phyloP scores from a whole-genome alignment of 257 asterid genomes.

The Solanum ahanhuiri region DNA sequence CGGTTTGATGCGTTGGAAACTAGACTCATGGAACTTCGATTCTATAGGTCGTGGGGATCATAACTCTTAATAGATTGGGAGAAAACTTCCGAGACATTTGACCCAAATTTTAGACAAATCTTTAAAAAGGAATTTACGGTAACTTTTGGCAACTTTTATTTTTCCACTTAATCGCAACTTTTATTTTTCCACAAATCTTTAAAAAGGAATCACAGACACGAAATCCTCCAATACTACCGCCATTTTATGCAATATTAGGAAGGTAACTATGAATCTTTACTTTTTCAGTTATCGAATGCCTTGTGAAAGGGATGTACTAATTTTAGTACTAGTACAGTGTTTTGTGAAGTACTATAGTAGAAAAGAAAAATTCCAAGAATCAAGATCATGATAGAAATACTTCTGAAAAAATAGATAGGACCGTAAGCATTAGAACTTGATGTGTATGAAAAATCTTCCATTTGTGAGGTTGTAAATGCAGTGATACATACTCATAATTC shows the following conservation, averaged over 20 bases:
- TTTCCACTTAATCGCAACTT: too few species aligned
- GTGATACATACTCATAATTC: neutral
- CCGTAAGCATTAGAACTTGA: neutral
- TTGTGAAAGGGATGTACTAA: neutral
- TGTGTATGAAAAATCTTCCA: neutral
- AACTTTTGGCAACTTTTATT: too few species aligned
- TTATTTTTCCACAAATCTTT: too few species aligned
- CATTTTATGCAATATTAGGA: constrained; percentile 60
- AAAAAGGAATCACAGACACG: constrained; percentile 45
- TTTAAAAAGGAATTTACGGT: too few species aligned
- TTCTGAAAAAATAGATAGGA: neutral
- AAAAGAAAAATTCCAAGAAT: neutral
- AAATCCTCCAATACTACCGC: constrained; percentile 76
- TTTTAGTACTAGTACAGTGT: neutral
- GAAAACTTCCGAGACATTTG: too few species aligned
- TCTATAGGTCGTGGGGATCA: too few species aligned
- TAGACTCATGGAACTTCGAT: too few species aligned
- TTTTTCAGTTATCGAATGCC: neutral
- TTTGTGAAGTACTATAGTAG: neutral
- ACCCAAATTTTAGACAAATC: too few species aligned
- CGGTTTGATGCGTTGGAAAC: too few species aligned
- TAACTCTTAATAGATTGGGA: too few species aligned
- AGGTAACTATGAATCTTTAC: constrained; percentile 31
- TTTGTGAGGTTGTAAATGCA: neutral
- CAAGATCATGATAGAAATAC: neutral